phyloP scores from a whole-genome alignment of 164 flowering plant genomes.

The Macadamia integrifolia region DNA sequence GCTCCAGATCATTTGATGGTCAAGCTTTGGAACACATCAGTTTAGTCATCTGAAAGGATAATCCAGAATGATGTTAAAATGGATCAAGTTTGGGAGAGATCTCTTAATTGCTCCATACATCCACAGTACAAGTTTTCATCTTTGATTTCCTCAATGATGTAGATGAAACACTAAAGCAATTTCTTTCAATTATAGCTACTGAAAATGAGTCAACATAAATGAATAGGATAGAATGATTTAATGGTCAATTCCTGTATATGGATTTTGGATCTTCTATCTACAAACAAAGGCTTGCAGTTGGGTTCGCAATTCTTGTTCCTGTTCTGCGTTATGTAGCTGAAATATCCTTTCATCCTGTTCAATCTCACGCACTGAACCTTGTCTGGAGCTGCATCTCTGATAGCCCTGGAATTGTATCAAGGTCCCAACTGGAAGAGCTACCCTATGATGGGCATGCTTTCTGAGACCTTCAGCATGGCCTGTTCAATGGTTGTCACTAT shows the following conservation, averaged over 20 bases:
- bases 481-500: constrained; percentile 68
- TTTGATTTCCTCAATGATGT: neutral
- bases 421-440: constrained; percentile 57
- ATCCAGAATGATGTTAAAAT: neutral
- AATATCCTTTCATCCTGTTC: constrained; percentile 82
- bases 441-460: constrained; percentile 41
- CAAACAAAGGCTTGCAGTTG: constrained; percentile 64
- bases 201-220: constrained; percentile 4
- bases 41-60: neutral
- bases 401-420: constrained; percentile 69
- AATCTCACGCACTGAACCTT: constrained; percentile 60
- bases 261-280: constrained; percentile 67
- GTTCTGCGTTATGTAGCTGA: constrained; percentile 61
- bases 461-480: constrained; percentile 52
- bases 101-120: neutral
- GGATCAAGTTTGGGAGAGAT: neutral
- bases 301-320: constrained; percentile 72
- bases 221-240: constrained; percentile 61
- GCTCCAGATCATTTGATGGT: neutral
- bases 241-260: constrained; percentile 58
- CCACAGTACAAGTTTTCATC: neutral
- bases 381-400: constrained; percentile 47
- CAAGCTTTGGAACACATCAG: neutral
- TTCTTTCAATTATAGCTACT: neutral
- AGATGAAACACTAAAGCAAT: neutral